phyloP scores from a whole-genome alignment of 176 grass and related monocot genomes.

The Leersia perrieri region DNA sequence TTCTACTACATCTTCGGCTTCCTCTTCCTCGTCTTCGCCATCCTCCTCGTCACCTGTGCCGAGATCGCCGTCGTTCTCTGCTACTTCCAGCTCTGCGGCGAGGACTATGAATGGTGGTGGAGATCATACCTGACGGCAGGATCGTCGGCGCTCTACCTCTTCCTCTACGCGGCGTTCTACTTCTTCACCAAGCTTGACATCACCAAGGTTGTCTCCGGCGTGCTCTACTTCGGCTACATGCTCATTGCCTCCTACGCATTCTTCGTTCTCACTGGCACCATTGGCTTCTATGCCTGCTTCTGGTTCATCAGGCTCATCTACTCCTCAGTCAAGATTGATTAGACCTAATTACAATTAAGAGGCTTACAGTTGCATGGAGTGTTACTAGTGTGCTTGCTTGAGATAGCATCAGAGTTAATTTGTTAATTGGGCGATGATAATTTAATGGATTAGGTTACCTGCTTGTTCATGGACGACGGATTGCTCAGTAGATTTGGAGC shows the following conservation, averaged over 20 bases:
- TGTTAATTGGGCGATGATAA: not conserved
- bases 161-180: slow-evolving; percentile 73
- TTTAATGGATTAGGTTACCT: not conserved
- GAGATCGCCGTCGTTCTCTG: slow-evolving; percentile 90
- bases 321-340: slow-evolving; percentile 91
- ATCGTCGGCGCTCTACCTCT: slow-evolving; percentile 82
- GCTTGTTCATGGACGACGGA: not conserved
- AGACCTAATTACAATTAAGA: not conserved
- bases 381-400: not conserved
- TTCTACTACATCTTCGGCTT: slow-evolving; percentile 99
- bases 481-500: not conserved
- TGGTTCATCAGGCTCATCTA: slow-evolving; percentile 89
- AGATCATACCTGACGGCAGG: slow-evolving; percentile 84
- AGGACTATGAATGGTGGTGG: slow-evolving; percentile 96
- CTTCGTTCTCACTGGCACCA: slow-evolving; percentile 79
- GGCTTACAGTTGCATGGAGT: not conserved
- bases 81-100: slow-evolving; percentile 95
- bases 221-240: slow-evolving; percentile 92
- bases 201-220: slow-evolving; percentile 69
- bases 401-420: not conserved
- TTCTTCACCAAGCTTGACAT: slow-evolving; percentile 95
- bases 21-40: slow-evolving; percentile 83
- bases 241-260: slow-evolving; percentile 84
- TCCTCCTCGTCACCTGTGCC: slow-evolving; percentile 69
- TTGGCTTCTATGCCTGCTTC: slow-evolving; percentile 86